Percentiles rank a stretch among this genome's conserved stretches.
Conservation (phyloP, 805 yeast species). For the Pichia heedii region DNA sequence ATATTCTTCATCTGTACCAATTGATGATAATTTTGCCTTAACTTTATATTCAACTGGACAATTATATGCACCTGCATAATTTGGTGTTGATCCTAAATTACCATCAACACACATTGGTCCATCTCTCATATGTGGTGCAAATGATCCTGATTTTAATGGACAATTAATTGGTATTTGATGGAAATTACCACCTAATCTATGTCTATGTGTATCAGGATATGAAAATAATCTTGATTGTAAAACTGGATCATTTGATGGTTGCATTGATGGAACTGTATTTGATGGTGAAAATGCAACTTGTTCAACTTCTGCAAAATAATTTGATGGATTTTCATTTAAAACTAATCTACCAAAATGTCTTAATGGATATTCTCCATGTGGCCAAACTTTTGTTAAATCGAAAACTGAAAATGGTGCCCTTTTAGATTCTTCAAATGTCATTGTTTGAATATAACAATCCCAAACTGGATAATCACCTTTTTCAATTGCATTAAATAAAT, state of each 20-base stretch:
- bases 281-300: conserved; percentile 83
- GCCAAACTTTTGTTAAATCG: conserved; percentile 91
- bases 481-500: conserved; percentile 69
- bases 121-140: conserved; percentile 72
- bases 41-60: conserved; percentile 38
- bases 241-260: conserved; percentile 78
- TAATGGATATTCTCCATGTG: conserved; percentile 77
- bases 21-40: conserved; percentile 27
- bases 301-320: conserved; percentile 82
- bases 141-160: conserved; percentile 49
- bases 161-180: conserved; percentile 85
- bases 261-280: conserved; percentile 77
- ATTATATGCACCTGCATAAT: conserved; percentile 53
- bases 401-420: conserved; percentile 71
- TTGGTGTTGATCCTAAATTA: conserved; percentile 71
- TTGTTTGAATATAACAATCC: conserved; percentile 78
- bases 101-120: conserved; percentile 66
- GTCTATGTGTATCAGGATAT: conserved; percentile 80
- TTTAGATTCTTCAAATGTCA: conserved; percentile 77
- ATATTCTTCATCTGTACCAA: conserved; percentile 24
- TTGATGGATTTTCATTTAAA: conserved; percentile 74
- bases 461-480: conserved; percentile 74
- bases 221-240: conserved; percentile 75
- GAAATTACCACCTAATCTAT: conserved; percentile 71
- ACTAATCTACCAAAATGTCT: conserved; percentile 76